Evolutionary conservation across 2,329 filamentous ascomycete species (phyloP).

Genomic region (Pyrenochaeta sp.): DNA sequence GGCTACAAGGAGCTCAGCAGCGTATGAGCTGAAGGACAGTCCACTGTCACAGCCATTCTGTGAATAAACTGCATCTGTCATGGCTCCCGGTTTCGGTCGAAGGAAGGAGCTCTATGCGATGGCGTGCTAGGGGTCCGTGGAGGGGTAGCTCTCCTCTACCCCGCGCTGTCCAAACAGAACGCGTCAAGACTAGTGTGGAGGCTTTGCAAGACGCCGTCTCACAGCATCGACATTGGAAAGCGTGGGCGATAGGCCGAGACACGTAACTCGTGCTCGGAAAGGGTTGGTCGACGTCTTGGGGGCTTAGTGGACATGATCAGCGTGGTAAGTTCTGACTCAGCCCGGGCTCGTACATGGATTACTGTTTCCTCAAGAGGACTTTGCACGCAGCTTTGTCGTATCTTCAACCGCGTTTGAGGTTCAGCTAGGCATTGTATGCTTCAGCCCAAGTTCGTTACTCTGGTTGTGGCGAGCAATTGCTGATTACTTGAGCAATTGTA

Average conservation of each 20-base stretch:
- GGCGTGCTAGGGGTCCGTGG: background rate
- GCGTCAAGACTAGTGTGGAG: background rate
- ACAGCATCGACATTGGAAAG: background rate
- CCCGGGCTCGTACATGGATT: background rate
- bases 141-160: slow-evolving; percentile 1
- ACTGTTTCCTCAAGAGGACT: background rate
- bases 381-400: background rate
- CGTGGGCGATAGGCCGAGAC: background rate
- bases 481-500: too few relatives aligned
- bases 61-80: slow-evolving; percentile 2
- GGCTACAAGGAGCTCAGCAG: slow-evolving; percentile 2
- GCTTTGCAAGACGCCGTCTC: background rate
- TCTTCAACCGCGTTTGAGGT: too few relatives aligned
- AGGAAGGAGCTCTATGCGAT: background rate
- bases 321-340: background rate
- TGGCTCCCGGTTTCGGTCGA: slow-evolving; percentile 3
- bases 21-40: background rate
- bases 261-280: background rate
- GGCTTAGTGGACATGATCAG: background rate
- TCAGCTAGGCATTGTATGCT: too few relatives aligned
- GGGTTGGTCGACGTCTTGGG: background rate
- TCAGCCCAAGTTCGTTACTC: too few relatives aligned
- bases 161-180: background rate
- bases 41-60: background rate
- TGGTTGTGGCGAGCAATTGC: too few relatives aligned